Evolutionary conservation across 2,329 filamentous ascomycete species (phyloP).

Genomic region (Allantophomopsis cytisporea): DNA sequence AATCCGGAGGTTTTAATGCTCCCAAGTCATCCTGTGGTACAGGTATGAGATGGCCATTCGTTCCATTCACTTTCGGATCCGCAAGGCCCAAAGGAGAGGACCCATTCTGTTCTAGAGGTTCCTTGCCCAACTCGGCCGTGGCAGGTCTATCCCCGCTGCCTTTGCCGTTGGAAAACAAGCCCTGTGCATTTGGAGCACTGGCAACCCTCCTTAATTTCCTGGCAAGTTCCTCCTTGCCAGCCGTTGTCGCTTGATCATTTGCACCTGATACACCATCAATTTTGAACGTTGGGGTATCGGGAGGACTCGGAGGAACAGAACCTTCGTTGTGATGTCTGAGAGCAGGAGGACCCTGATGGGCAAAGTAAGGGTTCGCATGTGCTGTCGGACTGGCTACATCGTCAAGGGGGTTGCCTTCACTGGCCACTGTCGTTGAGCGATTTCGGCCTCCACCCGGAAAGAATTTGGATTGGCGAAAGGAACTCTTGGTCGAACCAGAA

Average conservation of each 20-base stretch:
- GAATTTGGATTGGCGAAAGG: constrained; percentile 76
- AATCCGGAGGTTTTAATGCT: constrained; percentile 52
- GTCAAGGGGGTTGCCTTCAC: constrained; percentile 83
- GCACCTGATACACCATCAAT: constrained; percentile 53
- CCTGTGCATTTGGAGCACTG: constrained; percentile 93
- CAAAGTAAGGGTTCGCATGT: constrained; percentile 93
- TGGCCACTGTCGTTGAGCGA: constrained; percentile 80
- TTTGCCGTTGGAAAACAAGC: constrained; percentile 57
- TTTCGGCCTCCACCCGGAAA: constrained; percentile 79
- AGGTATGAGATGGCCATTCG: constrained; percentile 20
- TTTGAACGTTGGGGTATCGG: constrained; percentile 74
- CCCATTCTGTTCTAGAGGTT: constrained; percentile 48
- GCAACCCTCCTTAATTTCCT: constrained; percentile 87
- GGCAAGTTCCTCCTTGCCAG: constrained; percentile 84
- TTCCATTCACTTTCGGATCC: constrained; percentile 26
- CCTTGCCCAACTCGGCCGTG: constrained; percentile 78
- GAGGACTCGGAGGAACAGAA: constrained; percentile 83
- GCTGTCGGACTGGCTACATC: constrained; percentile 85
- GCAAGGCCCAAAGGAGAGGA: constrained; percentile 30
- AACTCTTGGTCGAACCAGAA: constrained; percentile 23
- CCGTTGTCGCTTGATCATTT: constrained; percentile 54
- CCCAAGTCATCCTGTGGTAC: constrained; percentile 37
- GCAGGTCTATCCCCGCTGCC: constrained; percentile 54
- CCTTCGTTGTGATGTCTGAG: constrained; percentile 90
- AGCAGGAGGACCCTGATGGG: constrained; percentile 86